Base-by-base conservation (phyloP, 495 filamentous ascomycete genomes). In the Penicillium simplicissimum region DNA sequence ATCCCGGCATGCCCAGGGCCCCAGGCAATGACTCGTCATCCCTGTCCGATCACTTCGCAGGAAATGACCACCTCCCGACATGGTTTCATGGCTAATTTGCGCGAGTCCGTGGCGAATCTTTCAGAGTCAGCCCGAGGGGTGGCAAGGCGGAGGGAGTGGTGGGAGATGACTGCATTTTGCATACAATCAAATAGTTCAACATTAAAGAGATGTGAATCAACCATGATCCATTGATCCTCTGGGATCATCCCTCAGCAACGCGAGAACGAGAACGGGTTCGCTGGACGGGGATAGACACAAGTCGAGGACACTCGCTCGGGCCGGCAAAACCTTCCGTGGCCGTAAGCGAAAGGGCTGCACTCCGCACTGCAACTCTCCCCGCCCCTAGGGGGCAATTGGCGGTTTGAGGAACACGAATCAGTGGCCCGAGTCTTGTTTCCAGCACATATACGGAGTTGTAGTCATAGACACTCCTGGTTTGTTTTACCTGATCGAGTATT, bases 251-350 rank as follows among this genome's bases (percentile, higher is more conserved):
- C 3, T 25, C 23, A 25, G 23, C 23, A 25, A 25, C 23, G 3
- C 23, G 23, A 25, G 23, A 25, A 25, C 23, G 23, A 25, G 23
- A 25, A 25, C 23, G 23, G 23, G 23, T 25, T 25, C 23, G 23
- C 23, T 25, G 23, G 23, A 25, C 23, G 23, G 23, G 23, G 28
- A n/a, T 31, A 31, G 3, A 31, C 28, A 25, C 23, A 25, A 31
- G 28, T 31, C 31, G 38, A 57, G n/a, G 13, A 14, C 36, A 34
- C 53, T 52, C 45, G 25, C 19, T 52, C 48, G 48, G 48, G 25
- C 60, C 60, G 60, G 52, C 25, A 55, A 23, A 21, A 36, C 33
- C 17, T 55, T 38, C 33, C 52, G 52, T 36, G 52, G 35, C 52
- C 52, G 52, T 35, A 52, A 59, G 33, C 21, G 43, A 35, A 36